Conservation (phyloP, 1,284 basidiomycete species). For the Calocybe gambosa region DNA sequence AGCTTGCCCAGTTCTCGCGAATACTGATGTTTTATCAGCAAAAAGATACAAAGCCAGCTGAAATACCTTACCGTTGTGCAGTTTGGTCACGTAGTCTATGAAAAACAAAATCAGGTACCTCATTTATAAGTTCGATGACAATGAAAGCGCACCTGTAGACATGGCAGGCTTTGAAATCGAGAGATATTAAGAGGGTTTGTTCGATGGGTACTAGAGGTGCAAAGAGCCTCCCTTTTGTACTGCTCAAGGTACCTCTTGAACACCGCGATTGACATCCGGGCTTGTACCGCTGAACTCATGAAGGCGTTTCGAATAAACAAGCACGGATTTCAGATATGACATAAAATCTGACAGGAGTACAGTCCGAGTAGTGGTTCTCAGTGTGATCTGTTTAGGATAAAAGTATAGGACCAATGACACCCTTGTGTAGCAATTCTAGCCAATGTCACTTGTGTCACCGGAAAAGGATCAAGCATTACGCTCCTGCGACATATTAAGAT, state of each 20-base stretch:
- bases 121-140: not conserved
- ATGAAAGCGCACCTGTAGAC: slow-evolving; percentile 7
- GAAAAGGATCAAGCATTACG: slow-evolving; percentile 4
- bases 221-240: slow-evolving; percentile 16
- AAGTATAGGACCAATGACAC: slow-evolving; percentile 9
- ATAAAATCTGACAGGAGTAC: slow-evolving; percentile 10
- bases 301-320: slow-evolving; percentile 13
- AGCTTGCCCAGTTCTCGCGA: slow-evolving; percentile 22
- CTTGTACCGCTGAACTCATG: slow-evolving; percentile 1
- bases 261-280: slow-evolving; percentile 10
- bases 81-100: slow-evolving; percentile 35
- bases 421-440: slow-evolving; percentile 2
- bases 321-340: slow-evolving; percentile 6
- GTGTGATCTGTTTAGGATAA: slow-evolving; percentile 11
- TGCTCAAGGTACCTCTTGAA: slow-evolving; percentile 6
- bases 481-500: slow-evolving; percentile 7
- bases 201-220: not conserved
- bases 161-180: slow-evolving; percentile 3
- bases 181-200: not conserved
- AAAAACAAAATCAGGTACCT: not conserved
- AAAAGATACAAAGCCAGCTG: not conserved
- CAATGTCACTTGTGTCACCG: slow-evolving; percentile 10
- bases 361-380: slow-evolving; percentile 7
- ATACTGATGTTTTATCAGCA: slow-evolving; percentile 28
- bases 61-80: slow-evolving; percentile 47